Conservation (phyloP, 345 rosid species). For the Populus simonii region DNA sequence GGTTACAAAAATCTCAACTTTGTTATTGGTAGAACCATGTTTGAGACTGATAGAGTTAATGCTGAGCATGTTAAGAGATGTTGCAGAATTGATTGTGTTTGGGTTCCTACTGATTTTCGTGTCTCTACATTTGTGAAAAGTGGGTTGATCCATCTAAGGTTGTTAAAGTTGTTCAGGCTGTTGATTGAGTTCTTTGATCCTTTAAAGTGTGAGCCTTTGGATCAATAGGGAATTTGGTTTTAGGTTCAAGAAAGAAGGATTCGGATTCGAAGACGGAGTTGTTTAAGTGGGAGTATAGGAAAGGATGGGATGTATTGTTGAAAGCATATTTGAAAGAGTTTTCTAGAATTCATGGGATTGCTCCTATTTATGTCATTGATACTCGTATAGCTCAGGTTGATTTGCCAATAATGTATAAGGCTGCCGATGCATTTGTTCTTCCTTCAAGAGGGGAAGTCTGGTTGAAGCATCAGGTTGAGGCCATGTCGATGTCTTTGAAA, state of each 20-base stretch:
- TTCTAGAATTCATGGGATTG: constrained; percentile 46
- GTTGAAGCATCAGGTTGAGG: constrained; percentile 80
- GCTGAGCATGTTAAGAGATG: constrained; percentile 58
- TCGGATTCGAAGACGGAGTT: constrained; percentile 34
- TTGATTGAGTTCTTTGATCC: constrained; percentile 72
- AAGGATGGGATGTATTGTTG: constrained; percentile 88
- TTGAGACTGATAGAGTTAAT: constrained; percentile 77
- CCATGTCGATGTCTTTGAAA: constrained; percentile 87
- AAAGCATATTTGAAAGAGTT: constrained; percentile 70
- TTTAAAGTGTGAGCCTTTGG: constrained; percentile 44
- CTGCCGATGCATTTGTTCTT: constrained; percentile 74
- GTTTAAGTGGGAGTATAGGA: constrained; percentile 83
- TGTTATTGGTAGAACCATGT: constrained; percentile 86
- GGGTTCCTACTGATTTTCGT: constrained; percentile 92
- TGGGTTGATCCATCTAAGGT: constrained; percentile 78
- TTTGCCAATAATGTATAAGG: constrained; percentile 67
- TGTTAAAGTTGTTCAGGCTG: constrained; percentile 73
- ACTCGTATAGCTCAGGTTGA: constrained; percentile 66
- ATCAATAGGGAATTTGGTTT: constrained; percentile 43
- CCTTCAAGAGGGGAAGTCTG: constrained; percentile 92
- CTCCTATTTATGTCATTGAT: constrained; percentile 53
- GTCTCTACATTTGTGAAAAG: constrained; percentile 61
- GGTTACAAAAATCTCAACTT: constrained; percentile 47
- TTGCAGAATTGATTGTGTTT: constrained; percentile 67
- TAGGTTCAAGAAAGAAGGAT: constrained; percentile 32